These are phyloP conservation scores for Saturnispora sekii DNA, from an alignment of 805 yeast genomes.

Conservation along the genomic window DNA sequence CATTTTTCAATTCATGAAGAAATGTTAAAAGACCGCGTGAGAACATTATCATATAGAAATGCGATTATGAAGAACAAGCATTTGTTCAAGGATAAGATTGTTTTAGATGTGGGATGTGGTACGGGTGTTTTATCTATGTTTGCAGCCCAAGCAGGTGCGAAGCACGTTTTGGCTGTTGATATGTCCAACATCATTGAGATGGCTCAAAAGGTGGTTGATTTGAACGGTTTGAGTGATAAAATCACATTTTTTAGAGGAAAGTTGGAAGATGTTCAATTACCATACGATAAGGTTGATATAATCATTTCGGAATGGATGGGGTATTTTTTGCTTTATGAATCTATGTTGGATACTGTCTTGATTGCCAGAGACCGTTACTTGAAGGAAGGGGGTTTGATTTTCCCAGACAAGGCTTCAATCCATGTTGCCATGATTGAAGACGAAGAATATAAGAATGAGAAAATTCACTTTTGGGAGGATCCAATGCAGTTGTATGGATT, in stretches of 20 bases:
- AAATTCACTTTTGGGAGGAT: slow-evolving; percentile 89
- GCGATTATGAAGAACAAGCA: slow-evolving; percentile 87
- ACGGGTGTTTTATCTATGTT: slow-evolving; percentile 97
- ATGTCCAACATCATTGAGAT: slow-evolving; percentile 93
- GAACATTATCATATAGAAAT: slow-evolving; percentile 85
- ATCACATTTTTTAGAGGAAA: slow-evolving; percentile 88
- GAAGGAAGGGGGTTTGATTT: slow-evolving; percentile 74
- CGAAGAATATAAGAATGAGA: slow-evolving; percentile 82
- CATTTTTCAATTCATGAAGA: slow-evolving; percentile 98
- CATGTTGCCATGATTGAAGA: slow-evolving; percentile 90
- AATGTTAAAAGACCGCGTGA: slow-evolving; percentile 91
- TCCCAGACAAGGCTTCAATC: slow-evolving; percentile 91
- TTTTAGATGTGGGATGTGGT: slow-evolving; percentile 97
- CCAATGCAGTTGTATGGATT: slow-evolving; percentile 69
- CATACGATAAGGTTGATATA: slow-evolving; percentile 84
- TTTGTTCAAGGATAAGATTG: slow-evolving; percentile 85
- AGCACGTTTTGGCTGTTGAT: slow-evolving; percentile 95
- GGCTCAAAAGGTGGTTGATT: slow-evolving; percentile 81
- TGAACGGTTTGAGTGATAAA: slow-evolving; percentile 78
- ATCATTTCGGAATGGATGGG: slow-evolving; percentile 99
- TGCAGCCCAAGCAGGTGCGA: slow-evolving; percentile 98
- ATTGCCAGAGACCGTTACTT: slow-evolving; percentile 88
- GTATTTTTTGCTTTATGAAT: slow-evolving; percentile 87
- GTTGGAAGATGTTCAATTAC: slow-evolving; percentile 83
- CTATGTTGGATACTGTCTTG: slow-evolving; percentile 94